Base-by-base conservation (phyloP, 352 stramenopile species). In the Hyphochytrium catenoides region DNA sequence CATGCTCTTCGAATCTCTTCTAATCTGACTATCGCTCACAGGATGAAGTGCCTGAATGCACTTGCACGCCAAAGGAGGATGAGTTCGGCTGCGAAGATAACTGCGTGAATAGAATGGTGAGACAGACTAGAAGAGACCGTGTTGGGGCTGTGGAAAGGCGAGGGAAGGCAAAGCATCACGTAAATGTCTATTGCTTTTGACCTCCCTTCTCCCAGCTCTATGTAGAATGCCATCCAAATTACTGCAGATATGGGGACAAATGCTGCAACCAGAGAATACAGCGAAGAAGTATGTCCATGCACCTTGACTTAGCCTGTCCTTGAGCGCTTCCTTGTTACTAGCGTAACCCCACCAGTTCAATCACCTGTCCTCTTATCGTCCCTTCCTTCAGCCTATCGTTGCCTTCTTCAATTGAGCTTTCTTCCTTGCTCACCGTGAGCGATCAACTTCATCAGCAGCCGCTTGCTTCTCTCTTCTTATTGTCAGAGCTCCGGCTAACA, bases 211-310 rank as follows among this genome's bases (percentile, higher is more conserved):
- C 2, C 27, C 75, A 63, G 57, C 57, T 25, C 36, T 77, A 19
- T n/a, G 60, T 75, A 30, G 66, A 79, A 32, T 79, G 66, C 32
- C 55, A 67, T 22, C 27, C 45, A 9, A 57, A 49, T 8, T 58
- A 53, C 27, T 79, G 66, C 34, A 65, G 62, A 7, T 74, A 58
- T 31, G 59, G 59, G 1, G 62, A 67, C 17, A 47, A 37, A 17
- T 79, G 66, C 18, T 56, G 66, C 47, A 79, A 79, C 37, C 66
- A 74, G 41, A 59, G 63, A 30, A 77, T 79, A 46, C 61, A 76
- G 26, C 54, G 47, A 23, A 62, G 63, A 12, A 23, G 45, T 17
- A 73, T 74, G 59, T n/a, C n/a, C n/a, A n/a, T n/a, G n/a, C n/a
- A n/a, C n/a, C n/a, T n/a, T n/a, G n/a, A n/a, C n/a, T n/a, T n/a